A percentile compares a stretch with the other conserved stretches of the same genome.
Conservation (phyloP, 2,329 filamentous ascomycete species). For the Clathrospora elynae region DNA sequence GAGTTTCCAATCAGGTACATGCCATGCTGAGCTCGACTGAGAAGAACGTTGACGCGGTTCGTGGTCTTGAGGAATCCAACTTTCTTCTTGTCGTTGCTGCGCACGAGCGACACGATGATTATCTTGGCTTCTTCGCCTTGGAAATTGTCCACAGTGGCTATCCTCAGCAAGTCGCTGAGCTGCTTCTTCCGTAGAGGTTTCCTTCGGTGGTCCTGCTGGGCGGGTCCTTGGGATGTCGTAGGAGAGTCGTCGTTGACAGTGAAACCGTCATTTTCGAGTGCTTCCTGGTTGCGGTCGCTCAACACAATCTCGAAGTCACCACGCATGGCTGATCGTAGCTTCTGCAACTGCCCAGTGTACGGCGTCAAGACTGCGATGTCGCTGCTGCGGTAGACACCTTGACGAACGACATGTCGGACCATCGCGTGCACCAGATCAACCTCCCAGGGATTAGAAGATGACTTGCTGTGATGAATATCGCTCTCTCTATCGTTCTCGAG, state of each 20-base stretch:
- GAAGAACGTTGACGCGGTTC: conserved; percentile 71
- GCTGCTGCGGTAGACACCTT: conserved; percentile 62
- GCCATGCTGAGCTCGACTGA: conserved; percentile 69
- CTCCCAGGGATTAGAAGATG: conserved; percentile 63
- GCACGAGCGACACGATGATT: conserved; percentile 70
- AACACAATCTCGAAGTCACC: conserved; percentile 64
- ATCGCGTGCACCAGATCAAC: conserved; percentile 66
- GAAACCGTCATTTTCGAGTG: conserved; percentile 49
- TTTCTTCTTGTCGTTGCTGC: conserved; percentile 65
- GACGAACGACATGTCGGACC: conserved; percentile 67
- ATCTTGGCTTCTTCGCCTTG: conserved; percentile 77
- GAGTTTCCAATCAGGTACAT: conserved; percentile 74
- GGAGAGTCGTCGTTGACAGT: background rate
- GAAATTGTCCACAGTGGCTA: conserved; percentile 75
- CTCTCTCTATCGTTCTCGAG: conserved; percentile 46
- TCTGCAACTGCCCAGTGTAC: conserved; percentile 63
- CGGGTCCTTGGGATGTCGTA: background rate
- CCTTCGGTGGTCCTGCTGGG: conserved; percentile 5
- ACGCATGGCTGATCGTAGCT: conserved; percentile 55
- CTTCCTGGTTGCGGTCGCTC: conserved; percentile 65
- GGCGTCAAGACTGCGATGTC: conserved; percentile 75
- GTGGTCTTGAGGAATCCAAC: conserved; percentile 69
- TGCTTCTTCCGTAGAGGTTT: conserved; percentile 25
- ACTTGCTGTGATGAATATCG: conserved; percentile 43
- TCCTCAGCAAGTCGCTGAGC: conserved; percentile 28